phyloP scores from a whole-genome alignment of 257 asterid genomes.

The Ilex aquifolium region DNA sequence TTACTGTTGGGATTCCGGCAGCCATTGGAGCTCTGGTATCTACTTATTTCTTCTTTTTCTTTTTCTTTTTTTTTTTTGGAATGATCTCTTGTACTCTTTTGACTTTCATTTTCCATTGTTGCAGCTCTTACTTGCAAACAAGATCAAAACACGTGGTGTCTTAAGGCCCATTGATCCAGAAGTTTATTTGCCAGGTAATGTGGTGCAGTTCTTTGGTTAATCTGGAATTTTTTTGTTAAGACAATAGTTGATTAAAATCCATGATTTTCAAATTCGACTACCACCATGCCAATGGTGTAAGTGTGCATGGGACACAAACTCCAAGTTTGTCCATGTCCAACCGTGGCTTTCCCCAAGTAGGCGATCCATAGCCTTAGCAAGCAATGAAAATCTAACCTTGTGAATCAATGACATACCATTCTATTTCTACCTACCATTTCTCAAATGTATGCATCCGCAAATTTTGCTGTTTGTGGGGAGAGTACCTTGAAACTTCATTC shows the following conservation, averaged over 20 bases:
- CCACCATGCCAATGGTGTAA: too few relatives aligned
- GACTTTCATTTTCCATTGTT: background rate
- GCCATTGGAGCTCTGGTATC: slow-evolving; percentile 95
- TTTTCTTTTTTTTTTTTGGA: background rate
- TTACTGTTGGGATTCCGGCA: slow-evolving; percentile 89
- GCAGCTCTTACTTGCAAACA: slow-evolving; percentile 68
- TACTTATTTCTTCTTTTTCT: background rate
- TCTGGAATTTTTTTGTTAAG: background rate
- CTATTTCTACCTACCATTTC: too few relatives aligned
- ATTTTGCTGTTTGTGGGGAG: too few relatives aligned
- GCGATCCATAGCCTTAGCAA: too few relatives aligned
- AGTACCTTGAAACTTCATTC: too few relatives aligned
- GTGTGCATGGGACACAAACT: too few relatives aligned
- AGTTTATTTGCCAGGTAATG: slow-evolving; percentile 71
- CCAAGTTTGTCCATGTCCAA: too few relatives aligned
- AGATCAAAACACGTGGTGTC: slow-evolving; percentile 58
- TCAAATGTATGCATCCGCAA: too few relatives aligned
- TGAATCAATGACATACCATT: too few relatives aligned
- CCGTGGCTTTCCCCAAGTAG: too few relatives aligned
- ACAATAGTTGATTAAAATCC: background rate
- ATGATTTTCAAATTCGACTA: too few relatives aligned
- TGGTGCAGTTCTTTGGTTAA: slow-evolving; percentile 1
- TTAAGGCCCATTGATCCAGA: slow-evolving; percentile 73
- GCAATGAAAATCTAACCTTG: too few relatives aligned
- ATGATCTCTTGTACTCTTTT: background rate